Base-by-base conservation (phyloP, 139 green algal genomes). In the Chlamydomonas asymmetrica region DNA sequence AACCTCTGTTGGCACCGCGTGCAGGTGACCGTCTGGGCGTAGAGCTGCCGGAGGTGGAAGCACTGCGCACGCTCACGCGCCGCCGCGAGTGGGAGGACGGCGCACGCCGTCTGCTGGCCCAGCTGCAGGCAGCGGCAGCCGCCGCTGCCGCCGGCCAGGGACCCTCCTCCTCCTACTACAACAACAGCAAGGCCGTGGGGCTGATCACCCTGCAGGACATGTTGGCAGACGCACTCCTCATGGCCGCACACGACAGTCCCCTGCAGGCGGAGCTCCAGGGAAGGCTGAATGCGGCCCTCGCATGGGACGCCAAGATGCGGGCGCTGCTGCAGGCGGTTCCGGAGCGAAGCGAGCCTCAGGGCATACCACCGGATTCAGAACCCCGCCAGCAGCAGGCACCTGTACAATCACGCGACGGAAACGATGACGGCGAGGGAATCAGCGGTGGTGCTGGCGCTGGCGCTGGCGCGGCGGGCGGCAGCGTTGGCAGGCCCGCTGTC, bases 21-120 rank as follows among this genome's bases (percentile, higher is more conserved):
- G 7, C 57, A 76, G 75, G 75, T 5, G 75, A 87, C 66, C 71
- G 81, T 6, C 54, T 87, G 52, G 71, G 66, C 5, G 76, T 84
- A n/a, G 61, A 66, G 61, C 66, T 75, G 61, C 41, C 56, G 7
- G 61, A 70, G 38, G 72, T 62, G 4, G 81, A 81, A 61, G 66
- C 32, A 3, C 76, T 87, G 35, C 68, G 78, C 3, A 25, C 31
- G 37, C 35, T 34, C 43, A 87, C 84, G 35, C 60, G 81, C 23
- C 66, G 81, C 13, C 71, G 81, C 22, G 81, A 87, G 62, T 87
- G 81, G 81, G 81, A 87, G 59, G 81, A 87, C 18, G 34, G n/a
- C 27, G 76, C 76, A 0, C 71, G 81, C 4, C 62, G 69, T 34
- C 40, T 67, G 2, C 66, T 87, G 37, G 49, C 63, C n/a, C 27